Evolutionary conservation across 768 basidiomycete species (phyloP).

Genomic region (Pseudohyphozyma bogoriensis): DNA sequence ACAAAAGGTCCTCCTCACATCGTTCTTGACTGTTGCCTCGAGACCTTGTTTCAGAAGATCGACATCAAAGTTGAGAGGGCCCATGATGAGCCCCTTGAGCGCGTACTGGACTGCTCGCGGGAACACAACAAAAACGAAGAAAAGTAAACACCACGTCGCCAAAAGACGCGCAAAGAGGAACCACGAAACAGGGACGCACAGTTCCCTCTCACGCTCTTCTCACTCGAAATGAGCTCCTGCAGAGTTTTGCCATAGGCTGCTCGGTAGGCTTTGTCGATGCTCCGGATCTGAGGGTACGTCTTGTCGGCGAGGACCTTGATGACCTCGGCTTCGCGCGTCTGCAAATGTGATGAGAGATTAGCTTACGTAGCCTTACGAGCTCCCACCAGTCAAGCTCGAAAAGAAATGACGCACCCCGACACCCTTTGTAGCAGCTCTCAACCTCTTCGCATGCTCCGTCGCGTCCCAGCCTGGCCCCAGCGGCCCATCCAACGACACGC

Average conservation of each 20-base stretch:
- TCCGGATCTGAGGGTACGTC: slow-evolving; percentile 13
- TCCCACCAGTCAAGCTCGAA: background rate
- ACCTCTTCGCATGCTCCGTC: background rate
- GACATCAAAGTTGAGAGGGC: slow-evolving; percentile 21
- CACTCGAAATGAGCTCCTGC: slow-evolving; percentile 3
- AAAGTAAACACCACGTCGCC: background rate
- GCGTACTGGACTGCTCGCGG: slow-evolving; percentile 16
- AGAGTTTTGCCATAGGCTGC: slow-evolving; percentile 2
- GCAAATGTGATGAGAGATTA: background rate
- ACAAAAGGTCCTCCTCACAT: slow-evolving; percentile 11
- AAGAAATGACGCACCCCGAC: background rate
- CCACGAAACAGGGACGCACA: slow-evolving; percentile 1
- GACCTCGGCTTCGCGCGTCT: slow-evolving; percentile 15
- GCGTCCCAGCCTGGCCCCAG: slow-evolving; percentile 9
- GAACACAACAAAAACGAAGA: background rate
- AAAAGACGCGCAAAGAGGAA: background rate
- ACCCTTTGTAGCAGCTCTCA: background rate
- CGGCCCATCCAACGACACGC: slow-evolving; percentile 12
- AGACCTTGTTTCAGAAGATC: slow-evolving; percentile 13
- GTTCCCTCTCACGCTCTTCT: slow-evolving; percentile 17
- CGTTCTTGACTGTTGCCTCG: slow-evolving; percentile 10
- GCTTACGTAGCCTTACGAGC: background rate
- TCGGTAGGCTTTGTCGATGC: slow-evolving; percentile 11
- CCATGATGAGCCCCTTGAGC: slow-evolving; percentile 12
- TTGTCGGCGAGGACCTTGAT: slow-evolving; percentile 2